Evolutionary conservation across 257 asterid species (phyloP).

Genomic region (Forsythia viridissima): DNA sequence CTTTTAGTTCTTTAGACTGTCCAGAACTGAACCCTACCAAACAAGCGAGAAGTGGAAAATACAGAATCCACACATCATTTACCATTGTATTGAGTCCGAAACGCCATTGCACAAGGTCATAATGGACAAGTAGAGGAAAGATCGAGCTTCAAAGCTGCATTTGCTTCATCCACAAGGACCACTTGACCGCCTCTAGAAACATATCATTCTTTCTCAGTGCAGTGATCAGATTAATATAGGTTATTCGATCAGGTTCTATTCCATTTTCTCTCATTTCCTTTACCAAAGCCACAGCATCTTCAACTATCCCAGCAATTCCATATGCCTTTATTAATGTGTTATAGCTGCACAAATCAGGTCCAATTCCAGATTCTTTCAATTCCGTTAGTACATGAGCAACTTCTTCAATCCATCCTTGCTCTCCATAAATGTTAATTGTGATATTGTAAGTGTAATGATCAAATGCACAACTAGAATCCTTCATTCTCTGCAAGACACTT

Average conservation of each 20-base stretch:
- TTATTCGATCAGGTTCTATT: constrained; percentile 68
- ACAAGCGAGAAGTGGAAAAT: background rate
- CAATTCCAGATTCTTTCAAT: constrained; percentile 52
- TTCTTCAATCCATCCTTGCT: constrained; percentile 82
- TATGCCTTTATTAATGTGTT: constrained; percentile 90
- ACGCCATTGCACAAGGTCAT: background rate
- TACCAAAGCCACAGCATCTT: constrained; percentile 71
- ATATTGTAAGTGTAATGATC: constrained; percentile 74
- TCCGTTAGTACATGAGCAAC: constrained; percentile 53
- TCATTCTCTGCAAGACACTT: constrained; percentile 71
- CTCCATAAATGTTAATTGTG: constrained; percentile 78
- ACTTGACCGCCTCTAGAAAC: constrained; percentile 92
- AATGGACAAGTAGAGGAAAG: background rate
- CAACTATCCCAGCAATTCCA: constrained; percentile 88
- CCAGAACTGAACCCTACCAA: no score
- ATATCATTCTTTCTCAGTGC: constrained; percentile 73
- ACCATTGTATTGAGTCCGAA: background rate
- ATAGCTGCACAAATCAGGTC: constrained; percentile 84
- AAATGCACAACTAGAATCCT: constrained; percentile 58
- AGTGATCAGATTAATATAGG: constrained; percentile 63
- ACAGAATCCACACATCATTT: background rate
- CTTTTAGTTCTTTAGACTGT: no score
- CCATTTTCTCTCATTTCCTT: constrained; percentile 83
- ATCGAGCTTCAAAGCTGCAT: constrained; percentile 46
- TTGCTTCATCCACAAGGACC: constrained; percentile 99